phyloP scores from a whole-genome alignment of 2,329 filamentous ascomycete genomes.

The Fusarium cicatricum region DNA sequence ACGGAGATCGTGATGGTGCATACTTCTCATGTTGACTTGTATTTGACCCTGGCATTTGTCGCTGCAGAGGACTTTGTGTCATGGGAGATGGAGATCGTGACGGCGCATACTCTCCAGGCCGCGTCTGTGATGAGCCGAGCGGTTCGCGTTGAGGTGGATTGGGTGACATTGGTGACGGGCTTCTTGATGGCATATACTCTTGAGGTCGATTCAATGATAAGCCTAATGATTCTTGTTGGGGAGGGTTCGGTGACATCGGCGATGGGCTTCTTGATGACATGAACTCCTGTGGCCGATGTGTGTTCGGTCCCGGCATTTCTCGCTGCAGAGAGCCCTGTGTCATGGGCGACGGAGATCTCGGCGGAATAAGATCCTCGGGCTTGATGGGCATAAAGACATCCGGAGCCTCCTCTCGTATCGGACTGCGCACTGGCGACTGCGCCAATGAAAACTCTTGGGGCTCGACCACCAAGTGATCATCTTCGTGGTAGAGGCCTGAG shows the following conservation, averaged over 20 bases:
- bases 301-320: neutral
- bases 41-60: neutral
- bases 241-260: neutral
- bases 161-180: too few relatives aligned
- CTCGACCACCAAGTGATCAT: slow-evolving; percentile 1
- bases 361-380: slow-evolving; percentile 9
- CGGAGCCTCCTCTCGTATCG: slow-evolving; percentile 14
- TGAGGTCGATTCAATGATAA: too few relatives aligned
- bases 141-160: neutral
- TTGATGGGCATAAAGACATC: slow-evolving; percentile 12
- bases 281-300: neutral
- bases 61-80: neutral
- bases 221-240: neutral
- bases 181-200: too few relatives aligned
- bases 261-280: neutral
- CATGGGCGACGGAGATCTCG: slow-evolving; percentile 15
- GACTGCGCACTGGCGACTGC: slow-evolving; percentile 6
- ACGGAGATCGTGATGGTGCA: too few relatives aligned
- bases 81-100: neutral
- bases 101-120: neutral
- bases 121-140: too few relatives aligned
- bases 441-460: slow-evolving; percentile 19
- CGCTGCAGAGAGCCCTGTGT: slow-evolving; percentile 13
- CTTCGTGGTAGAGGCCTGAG: slow-evolving; percentile 22
- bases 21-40: neutral